phyloP scores from a whole-genome alignment of 305 asterid genomes.

The Solanum hybrid region DNA sequence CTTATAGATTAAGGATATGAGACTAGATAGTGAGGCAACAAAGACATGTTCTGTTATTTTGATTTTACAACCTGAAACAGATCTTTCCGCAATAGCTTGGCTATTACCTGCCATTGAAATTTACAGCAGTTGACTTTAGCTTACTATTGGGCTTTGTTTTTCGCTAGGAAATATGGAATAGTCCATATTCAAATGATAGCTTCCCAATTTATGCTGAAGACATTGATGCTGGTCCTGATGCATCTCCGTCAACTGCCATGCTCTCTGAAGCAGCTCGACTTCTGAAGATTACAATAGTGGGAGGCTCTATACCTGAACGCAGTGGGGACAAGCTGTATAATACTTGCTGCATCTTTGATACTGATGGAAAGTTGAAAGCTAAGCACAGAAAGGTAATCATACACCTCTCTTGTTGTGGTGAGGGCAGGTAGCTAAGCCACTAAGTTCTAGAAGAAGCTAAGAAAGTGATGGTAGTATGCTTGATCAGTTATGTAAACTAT shows the following conservation, averaged over 20 bases:
- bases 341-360: constrained; percentile 82
- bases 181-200: constrained; percentile 92
- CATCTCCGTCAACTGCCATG: constrained; percentile 93
- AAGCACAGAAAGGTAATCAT: constrained; percentile 83
- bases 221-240: constrained; percentile 78
- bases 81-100: not conserved
- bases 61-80: not conserved
- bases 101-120: not conserved
- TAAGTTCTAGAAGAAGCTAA: not conserved
- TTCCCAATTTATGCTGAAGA: constrained; percentile 94
- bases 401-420: not conserved
- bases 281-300: constrained; percentile 74
- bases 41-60: not conserved
- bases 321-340: constrained; percentile 79
- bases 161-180: constrained; percentile 88
- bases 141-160: constrained; percentile 7
- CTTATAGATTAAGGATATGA: not conserved
- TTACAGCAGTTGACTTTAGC: not conserved
- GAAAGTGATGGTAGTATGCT: not conserved
- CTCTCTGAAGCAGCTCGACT: constrained; percentile 66
- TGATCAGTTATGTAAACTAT: not conserved
- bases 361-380: constrained; percentile 84
- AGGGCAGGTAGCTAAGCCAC: not conserved
- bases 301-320: constrained; percentile 93
- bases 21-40: not conserved